Conservation (phyloP, 441 rosid genomes). For the Iberis amara region DNA sequence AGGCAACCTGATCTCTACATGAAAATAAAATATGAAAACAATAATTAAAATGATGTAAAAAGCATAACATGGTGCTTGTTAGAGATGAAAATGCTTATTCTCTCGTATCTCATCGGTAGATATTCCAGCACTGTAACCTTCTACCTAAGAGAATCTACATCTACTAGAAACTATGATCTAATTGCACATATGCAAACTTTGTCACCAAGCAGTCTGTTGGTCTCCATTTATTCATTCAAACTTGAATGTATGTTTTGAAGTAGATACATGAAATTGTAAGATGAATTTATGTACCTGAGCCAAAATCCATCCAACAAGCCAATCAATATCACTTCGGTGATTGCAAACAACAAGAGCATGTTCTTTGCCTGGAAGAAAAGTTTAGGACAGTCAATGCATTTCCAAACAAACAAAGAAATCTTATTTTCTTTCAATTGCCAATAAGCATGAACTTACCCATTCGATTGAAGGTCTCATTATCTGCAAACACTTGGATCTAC, state of each 20-base stretch:
- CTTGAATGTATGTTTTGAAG: neutral
- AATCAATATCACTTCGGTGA: slow-evolving; percentile 71
- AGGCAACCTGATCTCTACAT: slow-evolving; percentile 71
- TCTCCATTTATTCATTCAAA: slow-evolving; percentile 2
- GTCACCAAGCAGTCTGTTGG: slow-evolving; percentile 12
- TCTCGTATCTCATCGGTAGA: slow-evolving; percentile 8
- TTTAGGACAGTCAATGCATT: neutral
- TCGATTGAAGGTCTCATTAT: slow-evolving; percentile 44
- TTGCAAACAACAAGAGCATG: slow-evolving; percentile 64
- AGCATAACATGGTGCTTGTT: slow-evolving; percentile 9
- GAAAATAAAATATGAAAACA: slow-evolving; percentile 8
- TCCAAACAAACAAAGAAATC: neutral
- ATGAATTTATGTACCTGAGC: slow-evolving; percentile 45
- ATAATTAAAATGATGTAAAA: neutral
- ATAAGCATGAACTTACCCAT: slow-evolving; percentile 45
- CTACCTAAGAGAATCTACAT: slow-evolving; percentile 10
- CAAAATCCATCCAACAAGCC: slow-evolving; percentile 75
- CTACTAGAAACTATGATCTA: slow-evolving; percentile 7
- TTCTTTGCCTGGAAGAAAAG: slow-evolving; percentile 48
- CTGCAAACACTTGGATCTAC: slow-evolving; percentile 52
- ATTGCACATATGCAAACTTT: slow-evolving; percentile 6
- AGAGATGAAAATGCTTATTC: slow-evolving; percentile 4
- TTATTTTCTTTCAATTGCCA: neutral
- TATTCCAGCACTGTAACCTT: neutral
- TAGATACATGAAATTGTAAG: slow-evolving; percentile 9